Evolutionary conservation across 2,329 filamentous ascomycete species (phyloP), one percentile per base, ranked within the genome.

Genomic region (Kalaharituber pfeilii): DNA sequence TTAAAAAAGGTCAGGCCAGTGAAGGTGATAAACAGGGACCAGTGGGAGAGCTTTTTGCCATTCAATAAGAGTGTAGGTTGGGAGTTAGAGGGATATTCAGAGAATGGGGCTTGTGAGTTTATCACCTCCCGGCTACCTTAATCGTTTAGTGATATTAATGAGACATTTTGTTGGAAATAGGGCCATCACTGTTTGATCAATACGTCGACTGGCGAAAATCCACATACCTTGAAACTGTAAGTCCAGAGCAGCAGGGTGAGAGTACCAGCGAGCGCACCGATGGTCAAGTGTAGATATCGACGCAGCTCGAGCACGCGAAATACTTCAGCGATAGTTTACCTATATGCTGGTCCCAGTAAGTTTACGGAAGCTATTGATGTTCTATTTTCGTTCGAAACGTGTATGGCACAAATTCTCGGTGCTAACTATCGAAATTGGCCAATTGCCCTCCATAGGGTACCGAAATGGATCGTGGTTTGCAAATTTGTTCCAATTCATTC

Each of bases 11-110:
- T 58, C 24, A 56, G 54, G 27, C 57, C 62, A 20, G 60, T 62
- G 8, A 59, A 60, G 45, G 62, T 62, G 30, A 59, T 64, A 29
- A 64, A 62, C n/a, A 62, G 59, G 49, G 62, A 64, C 44, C 62
- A 64, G 29, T 64, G 60, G 57, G 59, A 62, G 33, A 62, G 62
- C n/a, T 63, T 64, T 56, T 15, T 63, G 4, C 59, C 61, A n/a
- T 63, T 64, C 55, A 64, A 64, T 53, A 53, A 42, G 22, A 53
- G 57, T 28, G 58, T 64, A 2, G 52, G 56, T 5, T 62, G 59
- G 55, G 53, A 55, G 25, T 49, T 62, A 4, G 57, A 57, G 20
- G 60, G 59, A 15, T 63, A 63, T 49, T 56, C 59, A 18, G 60
- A 61, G 39, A 57, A 62, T 18, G 62, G 62, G 33, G 60, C 62